Conservation (phyloP, 1,284 basidiomycete species). For the Taiwanofungus camphoratus region DNA sequence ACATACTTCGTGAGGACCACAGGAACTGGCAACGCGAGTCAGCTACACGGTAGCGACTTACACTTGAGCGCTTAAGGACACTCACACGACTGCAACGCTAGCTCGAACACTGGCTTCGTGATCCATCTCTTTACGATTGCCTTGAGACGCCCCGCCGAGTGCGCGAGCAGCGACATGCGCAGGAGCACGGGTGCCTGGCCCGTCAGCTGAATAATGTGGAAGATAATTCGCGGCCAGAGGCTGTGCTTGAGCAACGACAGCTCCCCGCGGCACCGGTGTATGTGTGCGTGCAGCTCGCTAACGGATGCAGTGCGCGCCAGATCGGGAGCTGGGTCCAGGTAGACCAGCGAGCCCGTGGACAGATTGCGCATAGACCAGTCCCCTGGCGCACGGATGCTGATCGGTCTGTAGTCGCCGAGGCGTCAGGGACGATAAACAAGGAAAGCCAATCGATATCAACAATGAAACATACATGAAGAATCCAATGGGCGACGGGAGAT, state of each 20-base stretch:
- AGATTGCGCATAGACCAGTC: slow-evolving; percentile 27
- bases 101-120: slow-evolving; percentile 18
- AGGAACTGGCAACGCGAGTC: slow-evolving; percentile 12
- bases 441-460: background rate
- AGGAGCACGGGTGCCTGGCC: slow-evolving; percentile 23
- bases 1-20: slow-evolving; percentile 24
- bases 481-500: slow-evolving; percentile 21
- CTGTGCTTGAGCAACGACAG: slow-evolving; percentile 27
- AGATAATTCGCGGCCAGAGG: slow-evolving; percentile 20
- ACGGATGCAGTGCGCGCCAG: slow-evolving; percentile 9
- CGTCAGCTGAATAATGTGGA: slow-evolving; percentile 21
- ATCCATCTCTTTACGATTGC: slow-evolving; percentile 15
- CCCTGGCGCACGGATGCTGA: slow-evolving; percentile 23
- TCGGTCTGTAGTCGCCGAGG: too few species aligned
- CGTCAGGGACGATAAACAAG: background rate
- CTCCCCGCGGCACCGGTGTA: slow-evolving; percentile 23
- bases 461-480: slow-evolving; percentile 22
- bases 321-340: slow-evolving; percentile 17
- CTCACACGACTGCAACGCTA: slow-evolving; percentile 21
- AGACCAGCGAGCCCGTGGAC: slow-evolving; percentile 22
- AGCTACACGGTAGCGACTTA: background rate
- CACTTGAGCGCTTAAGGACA: background rate
- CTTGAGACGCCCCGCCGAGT: slow-evolving; percentile 6
- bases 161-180: slow-evolving; percentile 22
- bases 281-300: slow-evolving; percentile 20